These are phyloP conservation scores for Mycosphaerella sp. DNA, from an alignment of 2,329 filamentous ascomycete species.

Conservation along the genomic window DNA sequence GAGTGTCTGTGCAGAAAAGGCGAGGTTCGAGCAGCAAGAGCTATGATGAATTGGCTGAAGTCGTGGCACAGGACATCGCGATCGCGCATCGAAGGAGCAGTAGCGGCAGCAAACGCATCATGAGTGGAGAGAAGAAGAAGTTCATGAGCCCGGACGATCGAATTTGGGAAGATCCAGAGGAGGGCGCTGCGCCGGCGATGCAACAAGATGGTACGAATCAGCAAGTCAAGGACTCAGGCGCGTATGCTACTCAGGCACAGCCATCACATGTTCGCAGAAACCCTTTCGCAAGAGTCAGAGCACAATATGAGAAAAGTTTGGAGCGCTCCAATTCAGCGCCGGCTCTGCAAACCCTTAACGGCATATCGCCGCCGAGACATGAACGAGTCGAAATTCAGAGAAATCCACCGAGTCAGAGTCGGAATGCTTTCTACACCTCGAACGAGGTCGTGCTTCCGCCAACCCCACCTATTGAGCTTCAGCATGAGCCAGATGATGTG, in stretches of 20 bases:
- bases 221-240: slow-evolving; percentile 5
- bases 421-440: slow-evolving; percentile 70
- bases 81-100: slow-evolving; percentile 46
- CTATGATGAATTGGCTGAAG: slow-evolving; percentile 34
- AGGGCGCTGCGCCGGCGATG: slow-evolving; percentile 25
- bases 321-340: slow-evolving; percentile 42
- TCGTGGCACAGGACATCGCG: slow-evolving; percentile 32
- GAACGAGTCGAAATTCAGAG: slow-evolving; percentile 67
- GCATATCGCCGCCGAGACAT: slow-evolving; percentile 29
- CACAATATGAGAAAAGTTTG: slow-evolving; percentile 42
- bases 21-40: slow-evolving; percentile 29
- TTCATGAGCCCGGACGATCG: slow-evolving; percentile 67
- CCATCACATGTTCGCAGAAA: slow-evolving; percentile 54
- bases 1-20: slow-evolving; percentile 20
- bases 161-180: slow-evolving; percentile 83
- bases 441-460: slow-evolving; percentile 48
- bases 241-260: slow-evolving; percentile 20
- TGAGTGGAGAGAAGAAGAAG: slow-evolving; percentile 60
- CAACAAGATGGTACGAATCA: slow-evolving; percentile 11
- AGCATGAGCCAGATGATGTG: slow-evolving; percentile 38
- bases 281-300: slow-evolving; percentile 56
- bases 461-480: slow-evolving; percentile 28
- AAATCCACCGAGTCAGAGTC: slow-evolving; percentile 76
- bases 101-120: slow-evolving; percentile 58
- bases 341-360: slow-evolving; percentile 28